A percentile compares a stretch with the other conserved stretches of the same genome.
Conservation (phyloP, 106 monocot species). For the Dactylorhiza incarnata region DNA sequence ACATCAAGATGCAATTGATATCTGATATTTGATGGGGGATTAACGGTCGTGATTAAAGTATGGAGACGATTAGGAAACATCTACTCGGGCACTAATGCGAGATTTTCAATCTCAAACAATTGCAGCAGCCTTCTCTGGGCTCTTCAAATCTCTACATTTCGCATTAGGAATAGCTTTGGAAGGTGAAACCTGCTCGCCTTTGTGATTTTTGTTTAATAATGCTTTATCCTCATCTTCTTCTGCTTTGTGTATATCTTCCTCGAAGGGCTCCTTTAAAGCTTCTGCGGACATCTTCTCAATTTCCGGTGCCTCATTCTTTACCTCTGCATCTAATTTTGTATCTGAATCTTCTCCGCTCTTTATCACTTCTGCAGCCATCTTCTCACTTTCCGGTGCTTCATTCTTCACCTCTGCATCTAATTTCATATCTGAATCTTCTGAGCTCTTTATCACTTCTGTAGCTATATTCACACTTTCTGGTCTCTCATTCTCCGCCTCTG, state of each 20-base stretch:
- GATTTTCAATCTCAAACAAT: neutral
- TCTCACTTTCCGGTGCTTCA: neutral
- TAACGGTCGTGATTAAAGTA: neutral
- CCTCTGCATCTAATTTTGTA: neutral
- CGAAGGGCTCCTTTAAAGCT: neutral
- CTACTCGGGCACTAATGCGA: neutral
- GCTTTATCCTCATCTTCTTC: neutral
- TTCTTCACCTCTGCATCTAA: neutral
- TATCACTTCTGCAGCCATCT: neutral
- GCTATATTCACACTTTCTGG: neutral
- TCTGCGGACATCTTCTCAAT: neutral
- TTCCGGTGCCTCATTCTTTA: neutral
- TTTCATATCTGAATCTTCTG: neutral
- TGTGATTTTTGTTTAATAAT: neutral
- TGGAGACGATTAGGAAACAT: neutral
- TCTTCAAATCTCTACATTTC: neutral
- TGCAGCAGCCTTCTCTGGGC: constrained; percentile 1
- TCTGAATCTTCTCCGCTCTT: neutral
- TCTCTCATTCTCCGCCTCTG: neutral
- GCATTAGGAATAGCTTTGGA: neutral
- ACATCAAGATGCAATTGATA: neutral
- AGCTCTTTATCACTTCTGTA: no score
- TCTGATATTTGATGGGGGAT: neutral
- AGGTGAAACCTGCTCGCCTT: constrained; percentile 5
- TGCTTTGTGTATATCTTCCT: neutral